A percentile compares a stretch with the other conserved stretches of the same genome.
phyloP scores from a whole-genome alignment of 176 grass and related monocot species.

The Avena atlantica region DNA sequence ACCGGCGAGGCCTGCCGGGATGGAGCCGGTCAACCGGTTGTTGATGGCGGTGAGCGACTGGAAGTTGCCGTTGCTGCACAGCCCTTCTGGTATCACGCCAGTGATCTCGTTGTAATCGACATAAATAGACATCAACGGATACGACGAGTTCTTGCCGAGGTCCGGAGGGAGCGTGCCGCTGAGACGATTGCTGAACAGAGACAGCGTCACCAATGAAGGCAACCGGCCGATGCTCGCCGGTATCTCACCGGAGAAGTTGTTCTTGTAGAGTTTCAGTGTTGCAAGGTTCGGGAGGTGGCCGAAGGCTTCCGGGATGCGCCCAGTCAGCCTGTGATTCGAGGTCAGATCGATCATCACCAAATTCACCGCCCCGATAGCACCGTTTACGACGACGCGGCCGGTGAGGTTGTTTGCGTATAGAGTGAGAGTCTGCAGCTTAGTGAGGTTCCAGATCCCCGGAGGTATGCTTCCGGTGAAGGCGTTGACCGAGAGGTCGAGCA shows the following conservation, averaged over 20 bases:
- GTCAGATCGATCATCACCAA: constrained; percentile 47
- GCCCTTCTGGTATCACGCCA: constrained; percentile 57
- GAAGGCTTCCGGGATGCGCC: constrained; percentile 68
- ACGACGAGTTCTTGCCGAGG: constrained; percentile 56
- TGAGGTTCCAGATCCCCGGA: constrained; percentile 59
- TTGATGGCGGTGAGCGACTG: background rate
- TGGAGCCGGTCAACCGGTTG: constrained; percentile 66
- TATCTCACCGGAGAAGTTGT: constrained; percentile 78
- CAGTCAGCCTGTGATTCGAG: constrained; percentile 48
- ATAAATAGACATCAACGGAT: constrained; percentile 23
- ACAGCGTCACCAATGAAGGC: constrained; percentile 24
- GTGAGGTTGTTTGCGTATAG: constrained; percentile 31
- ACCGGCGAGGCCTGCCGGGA: constrained; percentile 62
- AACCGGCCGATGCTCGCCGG: constrained; percentile 63
- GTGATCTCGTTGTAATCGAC: constrained; percentile 51
- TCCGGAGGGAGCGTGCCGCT: constrained; percentile 67
- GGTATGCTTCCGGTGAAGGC: constrained; percentile 61
- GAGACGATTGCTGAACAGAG: constrained; percentile 47
- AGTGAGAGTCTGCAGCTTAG: constrained; percentile 31
- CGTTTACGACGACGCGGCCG: constrained; percentile 40
- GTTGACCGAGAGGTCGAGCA: constrained; percentile 40
- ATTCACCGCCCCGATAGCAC: constrained; percentile 39
- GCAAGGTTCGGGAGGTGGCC: constrained; percentile 53
- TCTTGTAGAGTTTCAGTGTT: constrained; percentile 12
- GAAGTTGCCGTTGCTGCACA: constrained; percentile 52